Base-by-base conservation (phyloP, 768 basidiomycete species). In the Epithele typhae region DNA sequence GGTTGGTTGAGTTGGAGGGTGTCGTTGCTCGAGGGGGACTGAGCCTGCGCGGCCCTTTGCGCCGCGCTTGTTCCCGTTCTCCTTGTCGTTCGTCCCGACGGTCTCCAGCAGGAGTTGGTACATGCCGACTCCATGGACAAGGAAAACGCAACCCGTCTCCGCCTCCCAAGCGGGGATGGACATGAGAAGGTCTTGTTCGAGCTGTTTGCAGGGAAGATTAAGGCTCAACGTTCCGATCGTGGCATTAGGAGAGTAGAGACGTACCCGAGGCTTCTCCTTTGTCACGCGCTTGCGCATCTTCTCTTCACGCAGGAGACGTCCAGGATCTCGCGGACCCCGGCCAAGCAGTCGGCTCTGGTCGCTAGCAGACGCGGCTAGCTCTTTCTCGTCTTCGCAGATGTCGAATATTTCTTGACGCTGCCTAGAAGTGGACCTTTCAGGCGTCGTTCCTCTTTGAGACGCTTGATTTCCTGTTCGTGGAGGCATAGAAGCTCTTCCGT, bases 281-380 rank as follows among this genome's bases (percentile, higher is more conserved):
- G 75, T 76, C 12, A 99, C 92, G 23, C 94, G 75, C 64, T 97
- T 98, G 44, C 95, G 77, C 85, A 95, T 92, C 75, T 96, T 96
- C 71, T 97, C 95, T 66, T 99, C 95, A 49, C 91, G 77, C 43
- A 97, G 68, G 27, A 99, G 66, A 17, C 91, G 73, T 5, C 92
- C 92, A 5, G 92, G 87, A 70, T 92, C 87, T 46, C 91, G 75
- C 3, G 82, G 70, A 22, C 89, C 90, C 58, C 89, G 77, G 14
- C 90, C 90, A 4, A 88, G 77, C 7, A 95, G 70, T 32, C 92
- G 79, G 14, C 77, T 80, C 58, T 92, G 90, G 59, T 95, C 92
- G 25, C 79, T 74, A 2, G 89, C 87, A 3, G 85, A 77, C 2
- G 80, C 82, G 34, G 84, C 87, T 23, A 98, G 73, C 59, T 95